Evolutionary conservation across 192 early-diverging fungal genomes (phyloP).

Genomic region (Coemansia sp.): DNA sequence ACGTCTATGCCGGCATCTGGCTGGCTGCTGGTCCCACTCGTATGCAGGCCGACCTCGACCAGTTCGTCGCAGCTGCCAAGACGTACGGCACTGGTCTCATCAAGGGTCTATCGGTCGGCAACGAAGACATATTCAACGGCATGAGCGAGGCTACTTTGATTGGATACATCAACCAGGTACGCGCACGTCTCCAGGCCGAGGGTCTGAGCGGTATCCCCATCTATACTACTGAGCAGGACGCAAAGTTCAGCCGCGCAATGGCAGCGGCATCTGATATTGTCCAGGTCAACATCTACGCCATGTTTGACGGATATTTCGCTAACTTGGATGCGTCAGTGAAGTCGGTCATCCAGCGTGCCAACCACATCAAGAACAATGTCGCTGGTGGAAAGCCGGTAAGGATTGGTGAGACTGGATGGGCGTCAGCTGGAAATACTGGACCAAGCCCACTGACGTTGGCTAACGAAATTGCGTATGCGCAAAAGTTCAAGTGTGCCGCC

Average conservation of each 20-base stretch:
- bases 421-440: slow-evolving; percentile 44
- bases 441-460: slow-evolving; percentile 36
- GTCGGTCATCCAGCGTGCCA: slow-evolving; percentile 46
- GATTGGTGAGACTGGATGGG: slow-evolving; percentile 52
- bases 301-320: slow-evolving; percentile 43
- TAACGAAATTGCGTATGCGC: slow-evolving; percentile 34
- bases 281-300: slow-evolving; percentile 49
- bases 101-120: slow-evolving; percentile 54
- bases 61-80: slow-evolving; percentile 47
- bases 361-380: neutral
- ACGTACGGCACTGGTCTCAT: slow-evolving; percentile 31
- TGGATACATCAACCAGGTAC: slow-evolving; percentile 50
- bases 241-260: slow-evolving; percentile 30
- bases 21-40: slow-evolving; percentile 32
- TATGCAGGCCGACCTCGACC: slow-evolving; percentile 41
- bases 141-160: slow-evolving; percentile 46
- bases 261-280: slow-evolving; percentile 38
- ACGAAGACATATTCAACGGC: slow-evolving; percentile 50
- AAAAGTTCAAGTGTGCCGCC: slow-evolving; percentile 48
- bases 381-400: slow-evolving; percentile 31
- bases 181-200: slow-evolving; percentile 39
- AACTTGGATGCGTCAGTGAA: slow-evolving; percentile 37
- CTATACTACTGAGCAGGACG: slow-evolving; percentile 52
- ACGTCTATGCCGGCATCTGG: slow-evolving; percentile 55
- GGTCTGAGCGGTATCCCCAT: slow-evolving; percentile 49